phyloP scores from a whole-genome alignment of 352 stramenopile genomes.

The Pythium sukuiense region DNA sequence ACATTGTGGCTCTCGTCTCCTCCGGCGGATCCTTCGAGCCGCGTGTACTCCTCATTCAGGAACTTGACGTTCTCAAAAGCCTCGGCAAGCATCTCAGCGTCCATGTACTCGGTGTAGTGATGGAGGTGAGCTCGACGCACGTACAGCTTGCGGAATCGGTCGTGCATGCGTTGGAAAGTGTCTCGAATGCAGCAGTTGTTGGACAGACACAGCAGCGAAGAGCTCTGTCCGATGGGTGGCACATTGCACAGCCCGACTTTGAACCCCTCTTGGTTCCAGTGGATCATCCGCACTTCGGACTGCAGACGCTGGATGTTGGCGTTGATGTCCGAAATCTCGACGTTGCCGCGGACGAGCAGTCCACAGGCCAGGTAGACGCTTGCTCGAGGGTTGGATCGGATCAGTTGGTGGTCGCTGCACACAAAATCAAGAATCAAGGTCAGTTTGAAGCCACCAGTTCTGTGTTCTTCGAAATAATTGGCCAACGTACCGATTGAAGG shows the following conservation, averaged over 20 bases:
- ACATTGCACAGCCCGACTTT: slow-evolving; percentile 83
- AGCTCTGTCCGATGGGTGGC: slow-evolving; percentile 51
- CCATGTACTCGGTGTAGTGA: slow-evolving; percentile 89
- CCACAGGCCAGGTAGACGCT: slow-evolving; percentile 86
- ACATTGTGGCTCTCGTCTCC: slow-evolving; percentile 19
- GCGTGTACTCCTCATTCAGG: slow-evolving; percentile 65
- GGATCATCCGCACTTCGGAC: slow-evolving; percentile 83
- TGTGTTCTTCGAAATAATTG: no score
- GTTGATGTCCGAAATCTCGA: slow-evolving; percentile 88
- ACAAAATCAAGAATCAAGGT: neutral
- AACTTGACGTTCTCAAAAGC: slow-evolving; percentile 60
- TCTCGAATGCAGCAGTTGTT: slow-evolving; percentile 89
- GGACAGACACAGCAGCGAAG: slow-evolving; percentile 78
- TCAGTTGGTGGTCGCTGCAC: slow-evolving; percentile 70
- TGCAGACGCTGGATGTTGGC: slow-evolving; percentile 84
- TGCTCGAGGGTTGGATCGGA: slow-evolving; percentile 62
- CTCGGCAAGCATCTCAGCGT: slow-evolving; percentile 45
- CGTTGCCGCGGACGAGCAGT: slow-evolving; percentile 80
- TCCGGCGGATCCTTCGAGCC: slow-evolving; percentile 41
- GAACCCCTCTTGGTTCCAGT: slow-evolving; percentile 92
- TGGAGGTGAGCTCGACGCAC: slow-evolving; percentile 78
- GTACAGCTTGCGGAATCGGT: slow-evolving; percentile 84
- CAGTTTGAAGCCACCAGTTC: no score
- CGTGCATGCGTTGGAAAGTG: slow-evolving; percentile 75
- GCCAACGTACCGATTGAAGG: slow-evolving; percentile 63